Evolutionary conservation across 192 early-diverging fungal species (phyloP).

Genomic region (Entomortierella chlamydospora): DNA sequence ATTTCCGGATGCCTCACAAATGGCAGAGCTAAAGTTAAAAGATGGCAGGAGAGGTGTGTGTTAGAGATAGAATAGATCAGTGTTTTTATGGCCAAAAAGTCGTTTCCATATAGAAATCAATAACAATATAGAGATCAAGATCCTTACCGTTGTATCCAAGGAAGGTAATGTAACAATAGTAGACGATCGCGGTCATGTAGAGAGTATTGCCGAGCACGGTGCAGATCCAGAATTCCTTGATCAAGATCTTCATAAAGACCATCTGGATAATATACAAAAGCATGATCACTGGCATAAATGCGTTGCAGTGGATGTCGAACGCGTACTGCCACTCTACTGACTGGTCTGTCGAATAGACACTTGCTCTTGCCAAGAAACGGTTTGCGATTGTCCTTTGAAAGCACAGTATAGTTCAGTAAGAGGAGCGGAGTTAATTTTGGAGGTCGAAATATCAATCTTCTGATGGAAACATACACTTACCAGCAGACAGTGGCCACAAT

Average conservation of each 20-base stretch:
- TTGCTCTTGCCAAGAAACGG: constrained; percentile 79
- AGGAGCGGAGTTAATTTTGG: too few relatives aligned
- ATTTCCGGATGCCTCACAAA: constrained; percentile 91
- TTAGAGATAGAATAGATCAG: not conserved
- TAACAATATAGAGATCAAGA: too few relatives aligned
- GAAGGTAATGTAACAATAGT: constrained; percentile 92
- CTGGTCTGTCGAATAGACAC: constrained; percentile 84
- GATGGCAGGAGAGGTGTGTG: not conserved
- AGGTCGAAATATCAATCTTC: too few relatives aligned
- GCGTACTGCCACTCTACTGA: constrained; percentile 96
- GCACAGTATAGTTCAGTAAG: too few relatives aligned
- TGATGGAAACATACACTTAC: constrained; percentile 69
- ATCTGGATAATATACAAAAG: constrained; percentile 93
- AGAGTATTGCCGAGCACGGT: constrained; percentile 89
- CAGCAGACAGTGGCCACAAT: constrained; percentile 78
- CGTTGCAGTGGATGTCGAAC: constrained; percentile 97
- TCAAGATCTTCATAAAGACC: constrained; percentile 88
- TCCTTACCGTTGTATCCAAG: constrained; percentile 93
- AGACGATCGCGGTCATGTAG: constrained; percentile 82
- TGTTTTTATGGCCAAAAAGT: too few relatives aligned
- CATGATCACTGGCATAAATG: constrained; percentile 91
- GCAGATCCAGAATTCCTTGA: constrained; percentile 82
- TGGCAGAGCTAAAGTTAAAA: constrained; percentile 77
- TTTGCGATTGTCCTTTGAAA: constrained; percentile 78
- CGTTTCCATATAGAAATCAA: too few relatives aligned